Conservation (phyloP, 352 stramenopile species). For the Aphanomyces cochlioides region DNA sequence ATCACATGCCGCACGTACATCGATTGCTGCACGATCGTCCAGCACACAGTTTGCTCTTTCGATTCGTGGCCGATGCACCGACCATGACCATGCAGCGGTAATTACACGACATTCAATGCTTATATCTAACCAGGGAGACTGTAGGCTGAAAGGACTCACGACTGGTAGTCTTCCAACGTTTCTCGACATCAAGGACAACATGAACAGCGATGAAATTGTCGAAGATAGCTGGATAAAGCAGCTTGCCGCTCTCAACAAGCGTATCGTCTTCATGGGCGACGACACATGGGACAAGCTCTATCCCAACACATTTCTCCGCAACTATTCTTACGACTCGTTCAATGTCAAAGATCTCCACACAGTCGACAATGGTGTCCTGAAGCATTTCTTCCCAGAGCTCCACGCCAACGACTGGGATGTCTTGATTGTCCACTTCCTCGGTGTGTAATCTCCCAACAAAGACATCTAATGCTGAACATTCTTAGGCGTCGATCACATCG, state of each 20-base stretch:
- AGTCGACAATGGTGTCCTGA: slow-evolving; percentile 92
- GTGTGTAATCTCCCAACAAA: not conserved
- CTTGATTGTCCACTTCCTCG: slow-evolving; percentile 80
- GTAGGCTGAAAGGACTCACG: slow-evolving; percentile 92
- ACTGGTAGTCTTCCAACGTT: slow-evolving; percentile 98
- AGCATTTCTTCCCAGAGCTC: slow-evolving; percentile 69
- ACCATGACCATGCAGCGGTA: slow-evolving; percentile 97
- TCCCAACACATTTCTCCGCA: slow-evolving; percentile 84
- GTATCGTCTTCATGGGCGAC: slow-evolving; percentile 97
- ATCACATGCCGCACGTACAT: slow-evolving; percentile 82
- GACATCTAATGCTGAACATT: slow-evolving; percentile 35
- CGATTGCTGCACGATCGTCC: slow-evolving; percentile 51
- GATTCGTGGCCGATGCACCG: slow-evolving; percentile 96
- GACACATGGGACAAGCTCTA: slow-evolving; percentile 97
- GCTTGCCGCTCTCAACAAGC: slow-evolving; percentile 46
- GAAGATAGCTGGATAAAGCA: slow-evolving; percentile 97
- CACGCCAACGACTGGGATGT: slow-evolving; percentile 65
- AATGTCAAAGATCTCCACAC: slow-evolving; percentile 98
- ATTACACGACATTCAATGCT: not conserved
- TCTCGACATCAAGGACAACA: slow-evolving; percentile 95
- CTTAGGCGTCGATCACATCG: slow-evolving; percentile 96
- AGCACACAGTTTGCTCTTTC: slow-evolving; percentile 73
- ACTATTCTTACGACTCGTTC: slow-evolving; percentile 95
- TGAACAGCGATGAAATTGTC: slow-evolving; percentile 85
- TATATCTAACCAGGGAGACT: not conserved